Evolutionary conservation across 768 basidiomycete genomes (phyloP).

Genomic region (Trichaptum fuscoviolaceum): DNA sequence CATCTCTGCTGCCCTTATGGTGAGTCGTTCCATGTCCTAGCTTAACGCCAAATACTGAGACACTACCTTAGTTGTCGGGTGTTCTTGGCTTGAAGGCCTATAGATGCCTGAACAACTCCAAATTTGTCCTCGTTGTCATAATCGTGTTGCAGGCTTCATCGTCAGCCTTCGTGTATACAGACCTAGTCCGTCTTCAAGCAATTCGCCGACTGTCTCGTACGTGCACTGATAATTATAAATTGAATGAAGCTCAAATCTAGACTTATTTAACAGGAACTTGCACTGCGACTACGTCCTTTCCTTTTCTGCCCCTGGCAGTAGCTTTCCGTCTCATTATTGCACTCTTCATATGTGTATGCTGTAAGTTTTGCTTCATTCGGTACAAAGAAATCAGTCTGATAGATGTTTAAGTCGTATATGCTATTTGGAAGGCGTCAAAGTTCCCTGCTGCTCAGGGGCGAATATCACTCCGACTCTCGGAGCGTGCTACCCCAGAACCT

Average conservation of each 20-base stretch:
- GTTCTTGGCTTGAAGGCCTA: conserved; percentile 65
- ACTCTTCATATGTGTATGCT: conserved; percentile 55
- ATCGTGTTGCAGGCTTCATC: conserved; percentile 38
- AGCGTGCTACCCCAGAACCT: conserved; percentile 32
- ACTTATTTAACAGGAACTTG: conserved; percentile 41
- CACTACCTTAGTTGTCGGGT: conserved; percentile 44
- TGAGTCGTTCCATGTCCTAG: conserved; percentile 5
- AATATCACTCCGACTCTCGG: conserved; percentile 45
- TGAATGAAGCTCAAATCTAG: background rate
- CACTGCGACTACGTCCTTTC: conserved; percentile 27
- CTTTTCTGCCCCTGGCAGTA: conserved; percentile 34
- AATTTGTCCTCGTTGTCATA: conserved; percentile 42
- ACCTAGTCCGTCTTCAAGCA: conserved; percentile 33
- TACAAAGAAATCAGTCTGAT: conserved; percentile 11
- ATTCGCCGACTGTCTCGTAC: conserved; percentile 46
- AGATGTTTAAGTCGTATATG: conserved; percentile 41
- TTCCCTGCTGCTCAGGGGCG: conserved; percentile 49
- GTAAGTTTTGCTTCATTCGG: conserved; percentile 32
- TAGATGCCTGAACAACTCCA: conserved; percentile 55
- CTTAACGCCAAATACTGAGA: background rate
- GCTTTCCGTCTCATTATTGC: conserved; percentile 48
- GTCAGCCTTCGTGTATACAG: conserved; percentile 35
- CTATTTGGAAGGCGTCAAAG: conserved; percentile 47
- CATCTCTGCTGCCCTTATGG: conserved; percentile 20
- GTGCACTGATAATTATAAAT: conserved; percentile 4